These are phyloP conservation scores for Cyphellophora attinorum DNA, from an alignment of 2,329 filamentous ascomycete species.

Conservation along the genomic window DNA sequence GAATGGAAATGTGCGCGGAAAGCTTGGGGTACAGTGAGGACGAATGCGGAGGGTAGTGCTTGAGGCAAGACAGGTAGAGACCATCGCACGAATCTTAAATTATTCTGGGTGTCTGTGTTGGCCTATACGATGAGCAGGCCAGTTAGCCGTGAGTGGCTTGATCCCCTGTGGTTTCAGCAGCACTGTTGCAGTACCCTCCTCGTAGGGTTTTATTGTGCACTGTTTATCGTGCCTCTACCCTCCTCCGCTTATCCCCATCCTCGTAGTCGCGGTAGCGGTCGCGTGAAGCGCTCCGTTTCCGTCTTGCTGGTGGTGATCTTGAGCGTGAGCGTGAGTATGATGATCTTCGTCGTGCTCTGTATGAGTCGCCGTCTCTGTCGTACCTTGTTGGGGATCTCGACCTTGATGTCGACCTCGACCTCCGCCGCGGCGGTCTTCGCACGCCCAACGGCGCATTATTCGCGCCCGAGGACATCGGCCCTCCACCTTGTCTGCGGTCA, in stretches of 20 bases:
- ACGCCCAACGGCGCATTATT: slow-evolving; percentile 34
- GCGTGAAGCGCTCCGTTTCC: slow-evolving; percentile 6
- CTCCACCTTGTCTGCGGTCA: slow-evolving; percentile 17
- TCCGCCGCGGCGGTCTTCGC: slow-evolving; percentile 26
- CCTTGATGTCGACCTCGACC: slow-evolving; percentile 26
- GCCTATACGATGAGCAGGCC: too few species aligned
- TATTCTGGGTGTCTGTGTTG: too few species aligned
- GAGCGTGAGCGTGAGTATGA: slow-evolving; percentile 16
- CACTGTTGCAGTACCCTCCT: too few species aligned
- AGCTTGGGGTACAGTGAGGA: too few species aligned
- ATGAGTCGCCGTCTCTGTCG: slow-evolving; percentile 29
- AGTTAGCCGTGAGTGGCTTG: too few species aligned
- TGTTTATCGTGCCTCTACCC: neutral
- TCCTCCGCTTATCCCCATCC: too few species aligned
- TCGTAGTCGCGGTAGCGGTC: neutral
- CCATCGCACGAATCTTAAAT: too few species aligned
- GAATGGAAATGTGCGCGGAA: too few species aligned
- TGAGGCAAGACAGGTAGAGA: too few species aligned
- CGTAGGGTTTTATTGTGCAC: too few species aligned
- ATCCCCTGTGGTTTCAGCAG: too few species aligned
- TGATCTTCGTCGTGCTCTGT: slow-evolving; percentile 30
- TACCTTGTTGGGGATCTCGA: slow-evolving; percentile 13
- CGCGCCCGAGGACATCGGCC: slow-evolving; percentile 30
- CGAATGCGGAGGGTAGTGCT: too few species aligned
- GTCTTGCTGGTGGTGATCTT: slow-evolving; percentile 7